Evolutionary conservation across 1,139 yeast species (phyloP).

Genomic region (Taiozyma onychis): DNA sequence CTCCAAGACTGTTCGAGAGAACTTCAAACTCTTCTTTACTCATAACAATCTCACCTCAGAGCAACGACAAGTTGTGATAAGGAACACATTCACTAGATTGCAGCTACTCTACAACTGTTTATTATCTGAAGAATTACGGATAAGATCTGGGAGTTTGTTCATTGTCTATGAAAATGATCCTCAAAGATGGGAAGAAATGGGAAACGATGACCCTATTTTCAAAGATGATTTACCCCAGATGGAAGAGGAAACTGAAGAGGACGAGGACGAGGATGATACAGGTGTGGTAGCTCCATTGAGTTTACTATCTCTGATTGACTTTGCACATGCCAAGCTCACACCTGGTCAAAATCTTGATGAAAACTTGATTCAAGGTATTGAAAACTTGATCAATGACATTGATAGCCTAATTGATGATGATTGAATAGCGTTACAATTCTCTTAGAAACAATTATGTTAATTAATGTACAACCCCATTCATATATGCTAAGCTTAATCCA

Average conservation of each 20-base stretch:
- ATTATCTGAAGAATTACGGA: slow-evolving; percentile 53
- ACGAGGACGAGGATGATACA: slow-evolving; percentile 28
- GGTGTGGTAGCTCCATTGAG: slow-evolving; percentile 25
- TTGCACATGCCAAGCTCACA: slow-evolving; percentile 74
- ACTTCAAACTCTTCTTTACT: slow-evolving; percentile 48
- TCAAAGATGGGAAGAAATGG: slow-evolving; percentile 38
- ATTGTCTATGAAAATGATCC: slow-evolving; percentile 69
- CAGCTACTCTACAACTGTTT: slow-evolving; percentile 62
- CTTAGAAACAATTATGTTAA: not conserved
- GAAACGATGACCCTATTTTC: slow-evolving; percentile 37
- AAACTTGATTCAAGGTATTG: slow-evolving; percentile 61
- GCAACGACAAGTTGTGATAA: slow-evolving; percentile 31
- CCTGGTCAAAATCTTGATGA: slow-evolving; percentile 69
- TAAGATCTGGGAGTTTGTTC: slow-evolving; percentile 70
- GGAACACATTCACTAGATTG: slow-evolving; percentile 49
- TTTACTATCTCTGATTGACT: slow-evolving; percentile 68
- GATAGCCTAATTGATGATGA: slow-evolving; percentile 23
- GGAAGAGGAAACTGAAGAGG: slow-evolving; percentile 25
- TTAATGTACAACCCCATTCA: not conserved
- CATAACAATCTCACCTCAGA: slow-evolving; percentile 28
- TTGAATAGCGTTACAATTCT: not conserved
- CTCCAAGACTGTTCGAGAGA: slow-evolving; percentile 37
- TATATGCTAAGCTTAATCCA: slow-evolving; percentile 28
- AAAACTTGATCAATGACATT: slow-evolving; percentile 46
- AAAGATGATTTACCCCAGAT: slow-evolving; percentile 30